Base-by-base conservation (phyloP, 768 basidiomycete species). In the Boletus edulis region DNA sequence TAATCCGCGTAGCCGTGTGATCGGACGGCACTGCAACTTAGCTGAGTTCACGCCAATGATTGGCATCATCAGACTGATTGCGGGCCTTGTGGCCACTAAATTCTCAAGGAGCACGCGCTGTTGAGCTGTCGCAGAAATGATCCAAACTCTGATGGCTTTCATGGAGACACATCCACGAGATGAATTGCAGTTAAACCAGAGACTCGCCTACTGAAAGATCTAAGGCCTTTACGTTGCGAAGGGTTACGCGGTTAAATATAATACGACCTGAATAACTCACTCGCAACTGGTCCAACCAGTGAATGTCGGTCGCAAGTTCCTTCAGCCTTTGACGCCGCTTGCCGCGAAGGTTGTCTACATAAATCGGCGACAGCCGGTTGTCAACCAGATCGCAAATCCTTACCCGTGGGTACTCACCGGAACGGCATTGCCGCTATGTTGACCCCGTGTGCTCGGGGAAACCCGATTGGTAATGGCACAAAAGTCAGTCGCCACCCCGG, bases 1-100 rank as follows among this genome's bases (percentile, higher is more conserved):
- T 38, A 37, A 49, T 42, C 46, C 55, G 46, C n/a, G 46, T 55
- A 51, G 45, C 56, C 54, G 52, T 60, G 59, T 55, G 66, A 61
- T 58, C 52, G 40, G 46, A 46, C 35, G 35, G 41, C 22, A 22
- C n/a, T n/a, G n/a, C 32, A 20, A 15, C 31, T 41, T 9, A 37
- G 9, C 12, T 24, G 40, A 14, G 38, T 29, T 31, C 18, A 17
- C 9, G 24, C 43, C 14, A 17, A 22, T 18, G 22, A 51, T 44
- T 22, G 6, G 13, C 15, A 12, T 37, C 35, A 37, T 37, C 18
- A 17, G 2, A 27, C 22, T 14, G 27, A 32, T 14, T 24, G 37
- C 44, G 17, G 18, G 35, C 27, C 5, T 48, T 29, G 35, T 41
- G 17, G 40, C 11, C 12, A 41, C 38, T n/a, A 42, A 44, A n/a